A percentile compares a stretch with the other conserved stretches of the same genome.
phyloP scores from a whole-genome alignment of 2,329 filamentous ascomycete species.

The Colletotrichum cereale region DNA sequence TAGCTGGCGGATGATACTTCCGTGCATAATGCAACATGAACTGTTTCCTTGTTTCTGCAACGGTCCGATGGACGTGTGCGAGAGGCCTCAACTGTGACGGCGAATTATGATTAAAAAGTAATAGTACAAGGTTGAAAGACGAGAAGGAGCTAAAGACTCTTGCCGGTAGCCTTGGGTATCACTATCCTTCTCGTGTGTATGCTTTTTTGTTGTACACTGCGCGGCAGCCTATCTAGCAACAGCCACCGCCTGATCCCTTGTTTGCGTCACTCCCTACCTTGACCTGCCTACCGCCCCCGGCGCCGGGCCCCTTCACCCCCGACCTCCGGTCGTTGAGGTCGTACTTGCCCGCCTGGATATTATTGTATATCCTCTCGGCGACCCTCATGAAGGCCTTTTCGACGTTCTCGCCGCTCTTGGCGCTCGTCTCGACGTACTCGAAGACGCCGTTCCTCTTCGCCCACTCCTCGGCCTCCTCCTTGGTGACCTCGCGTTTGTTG shows the following conservation, averaged over 20 bases:
- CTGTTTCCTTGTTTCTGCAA: conserved; percentile 29
- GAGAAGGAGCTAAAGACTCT: conserved; percentile 23
- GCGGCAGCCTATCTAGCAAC: conserved; percentile 56
- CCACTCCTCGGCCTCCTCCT: conserved; percentile 90
- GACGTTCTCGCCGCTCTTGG: conserved; percentile 94
- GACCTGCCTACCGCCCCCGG: conserved; percentile 61
- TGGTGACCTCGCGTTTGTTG: conserved; percentile 83
- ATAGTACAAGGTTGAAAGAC: conserved; percentile 31
- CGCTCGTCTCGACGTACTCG: conserved; percentile 95
- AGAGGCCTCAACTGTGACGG: not conserved
- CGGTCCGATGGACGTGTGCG: not conserved
- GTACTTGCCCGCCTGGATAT: conserved; percentile 95
- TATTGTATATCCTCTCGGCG: conserved; percentile 94
- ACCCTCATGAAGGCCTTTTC: conserved; percentile 94
- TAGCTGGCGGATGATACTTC: conserved; percentile 23
- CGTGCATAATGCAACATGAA: conserved; percentile 39
- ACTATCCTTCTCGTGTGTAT: conserved; percentile 34
- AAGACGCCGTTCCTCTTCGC: conserved; percentile 86
- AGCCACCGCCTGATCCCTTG: conserved; percentile 57
- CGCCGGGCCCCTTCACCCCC: conserved; percentile 83
- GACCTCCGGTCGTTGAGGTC: conserved; percentile 93
- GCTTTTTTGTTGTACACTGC: not conserved
- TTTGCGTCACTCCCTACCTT: conserved; percentile 57
- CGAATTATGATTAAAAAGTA: conserved; percentile 36
- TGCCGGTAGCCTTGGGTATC: conserved; percentile 39